Evolutionary conservation across 2,329 filamentous ascomycete species (phyloP).

Genomic region (Botrytis porri): DNA sequence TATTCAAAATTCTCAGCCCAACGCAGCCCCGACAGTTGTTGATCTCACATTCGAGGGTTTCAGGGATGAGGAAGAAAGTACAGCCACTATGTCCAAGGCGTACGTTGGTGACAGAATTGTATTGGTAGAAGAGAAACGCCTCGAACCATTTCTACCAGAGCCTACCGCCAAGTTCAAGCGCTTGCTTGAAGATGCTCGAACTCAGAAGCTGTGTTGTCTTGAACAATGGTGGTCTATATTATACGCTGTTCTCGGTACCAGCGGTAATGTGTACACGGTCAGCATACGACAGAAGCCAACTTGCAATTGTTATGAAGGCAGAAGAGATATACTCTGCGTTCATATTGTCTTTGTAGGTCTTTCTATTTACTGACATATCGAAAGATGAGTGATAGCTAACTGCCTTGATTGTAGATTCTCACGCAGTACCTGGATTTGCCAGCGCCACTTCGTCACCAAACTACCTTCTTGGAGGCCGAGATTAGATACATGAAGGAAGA

Average conservation of each 20-base stretch:
- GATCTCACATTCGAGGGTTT: background rate
- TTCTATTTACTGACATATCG: conserved; percentile 26
- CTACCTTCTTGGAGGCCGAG: background rate
- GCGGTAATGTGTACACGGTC: conserved; percentile 61
- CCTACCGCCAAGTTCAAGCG: background rate
- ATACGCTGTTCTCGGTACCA: conserved; percentile 52
- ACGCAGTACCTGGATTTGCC: background rate
- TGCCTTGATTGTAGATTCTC: background rate
- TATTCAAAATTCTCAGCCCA: background rate
- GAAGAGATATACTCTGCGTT: conserved; percentile 60
- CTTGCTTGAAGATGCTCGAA: background rate
- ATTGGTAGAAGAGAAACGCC: background rate
- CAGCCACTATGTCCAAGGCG: background rate
- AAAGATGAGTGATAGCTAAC: background rate
- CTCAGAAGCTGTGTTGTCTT: background rate
- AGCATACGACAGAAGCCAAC: conserved; percentile 49
- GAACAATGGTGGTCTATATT: accelerated
- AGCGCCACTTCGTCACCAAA: background rate
- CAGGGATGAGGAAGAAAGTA: background rate
- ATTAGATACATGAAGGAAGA: background rate
- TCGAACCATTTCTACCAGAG: background rate
- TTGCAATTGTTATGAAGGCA: conserved; percentile 54
- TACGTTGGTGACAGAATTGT: background rate
- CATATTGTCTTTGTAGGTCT: conserved; percentile 55
- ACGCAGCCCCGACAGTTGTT: background rate